Evolutionary conservation across 2,329 filamentous ascomycete genomes (phyloP), one percentile per base, ranked within the genome.

Genomic region (Penicillium sp.): DNA sequence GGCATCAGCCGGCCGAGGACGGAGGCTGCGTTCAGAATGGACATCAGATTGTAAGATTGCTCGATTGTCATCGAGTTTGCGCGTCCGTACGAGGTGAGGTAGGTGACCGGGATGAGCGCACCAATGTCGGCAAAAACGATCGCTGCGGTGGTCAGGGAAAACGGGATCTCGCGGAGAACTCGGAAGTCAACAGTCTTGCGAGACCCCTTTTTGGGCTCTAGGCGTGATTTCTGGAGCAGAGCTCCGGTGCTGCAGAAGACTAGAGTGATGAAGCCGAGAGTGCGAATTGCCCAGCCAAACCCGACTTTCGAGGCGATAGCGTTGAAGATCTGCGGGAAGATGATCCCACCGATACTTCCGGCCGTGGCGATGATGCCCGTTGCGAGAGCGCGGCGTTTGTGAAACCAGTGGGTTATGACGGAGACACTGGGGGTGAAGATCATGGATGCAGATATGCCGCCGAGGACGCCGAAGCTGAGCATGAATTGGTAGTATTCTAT

Each of bases 251-350:
- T 69, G 29, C 22, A 81, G 58, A 7, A 81, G 54, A 0, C 74
- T 75, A 2, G 82, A 57, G 55, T 78, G 50, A 82, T 63, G 53
- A 85, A 84, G 1, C 76, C 83, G 13, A 82, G 71, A 39, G 83
- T 71, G 3, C 83, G 73, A 0, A 84, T 75, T 0, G 79, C 72
- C 83, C 83, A 85, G 22, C 73, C 78, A 53, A 84, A 79, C 4
- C 76, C 73, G 11, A 86, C 59, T 0, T 55, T 64, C 50, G 79
- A 78, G 16, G 85, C 69, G 64, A 85, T 71, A 55, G 78, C 77
- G 46, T 76, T 79, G 40, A 80, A 67, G 54, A 61, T 58, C 39
- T 79, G 71, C 11, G 83, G 82, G 39, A 83, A 79, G 22, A 85
- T 68, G 36, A 86, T 70, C 8, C 81, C 83, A 2, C 83, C 83